phyloP scores from a whole-genome alignment of 148 eudicot species.

The Cornus florida region DNA sequence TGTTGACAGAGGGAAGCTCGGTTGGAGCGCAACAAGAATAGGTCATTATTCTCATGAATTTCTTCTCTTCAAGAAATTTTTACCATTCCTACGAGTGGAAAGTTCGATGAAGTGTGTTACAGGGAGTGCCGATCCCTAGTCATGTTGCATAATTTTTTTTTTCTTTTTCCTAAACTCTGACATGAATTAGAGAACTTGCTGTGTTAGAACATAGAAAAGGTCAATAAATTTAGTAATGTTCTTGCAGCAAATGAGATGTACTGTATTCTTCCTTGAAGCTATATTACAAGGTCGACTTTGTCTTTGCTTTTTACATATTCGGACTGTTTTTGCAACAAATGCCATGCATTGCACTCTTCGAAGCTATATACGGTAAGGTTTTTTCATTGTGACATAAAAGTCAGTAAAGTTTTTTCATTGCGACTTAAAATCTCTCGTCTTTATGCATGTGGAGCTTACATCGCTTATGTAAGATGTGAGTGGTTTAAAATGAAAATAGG shows the following conservation, averaged over 20 bases:
- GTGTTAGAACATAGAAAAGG: conserved; percentile 1
- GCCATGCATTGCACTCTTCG: no score
- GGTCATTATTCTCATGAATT: conserved; percentile 65
- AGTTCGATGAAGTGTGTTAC: background rate
- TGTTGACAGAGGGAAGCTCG: conserved; percentile 79
- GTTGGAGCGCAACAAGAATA: conserved; percentile 65
- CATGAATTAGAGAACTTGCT: background rate
- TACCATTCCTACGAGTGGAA: conserved; percentile 1
- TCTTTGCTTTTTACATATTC: background rate
- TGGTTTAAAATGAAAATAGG: no score
- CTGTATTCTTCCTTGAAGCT: background rate
- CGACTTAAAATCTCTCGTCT: no score
- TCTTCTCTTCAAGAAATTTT: conserved; percentile 12
- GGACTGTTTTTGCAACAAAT: background rate
- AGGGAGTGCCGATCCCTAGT: background rate
- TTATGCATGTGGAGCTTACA: no score
- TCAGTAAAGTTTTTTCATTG: no score
- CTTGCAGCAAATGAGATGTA: conserved; percentile 5
- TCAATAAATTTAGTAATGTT: conserved; percentile 8
- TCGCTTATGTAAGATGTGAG: no score
- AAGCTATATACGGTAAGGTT: no score
- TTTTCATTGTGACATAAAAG: no score
- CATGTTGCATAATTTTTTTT: background rate
- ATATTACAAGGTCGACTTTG: background rate
- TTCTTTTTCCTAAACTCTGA: background rate